Evolutionary conservation across 2,329 filamentous ascomycete species (phyloP).

Genomic region (Ophiosphaerella narmari): DNA sequence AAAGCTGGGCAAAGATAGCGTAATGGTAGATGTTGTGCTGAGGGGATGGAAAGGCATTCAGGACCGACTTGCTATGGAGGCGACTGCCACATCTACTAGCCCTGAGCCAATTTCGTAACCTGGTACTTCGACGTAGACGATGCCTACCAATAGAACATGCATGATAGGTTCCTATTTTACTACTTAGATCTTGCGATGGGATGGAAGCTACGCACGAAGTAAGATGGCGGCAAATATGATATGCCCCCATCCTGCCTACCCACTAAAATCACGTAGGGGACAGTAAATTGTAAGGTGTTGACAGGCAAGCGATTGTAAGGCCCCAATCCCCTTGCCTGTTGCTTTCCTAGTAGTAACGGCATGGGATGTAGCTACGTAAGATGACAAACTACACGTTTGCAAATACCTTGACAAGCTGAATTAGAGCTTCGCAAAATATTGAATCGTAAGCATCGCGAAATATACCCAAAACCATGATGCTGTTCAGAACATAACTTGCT

Average conservation of each 20-base stretch:
- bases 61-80: conserved; percentile 38
- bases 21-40: conserved; percentile 53
- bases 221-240: not conserved
- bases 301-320: too few species aligned
- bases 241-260: not conserved
- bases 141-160: too few species aligned
- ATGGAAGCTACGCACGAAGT: conserved; percentile 7
- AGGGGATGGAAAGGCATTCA: conserved; percentile 53
- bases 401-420: not conserved
- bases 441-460: too few species aligned
- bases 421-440: too few species aligned
- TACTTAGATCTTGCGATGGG: conserved; percentile 8
- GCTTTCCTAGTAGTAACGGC: not conserved
- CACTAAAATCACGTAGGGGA: conserved; percentile 6
- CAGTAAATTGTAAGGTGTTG: not conserved
- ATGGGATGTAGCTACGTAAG: not conserved
- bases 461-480: too few species aligned
- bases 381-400: not conserved
- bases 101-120: conserved; percentile 17
- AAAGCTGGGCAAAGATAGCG: conserved; percentile 44
- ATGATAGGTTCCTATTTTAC: not conserved
- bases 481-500: too few species aligned
- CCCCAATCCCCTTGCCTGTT: too few species aligned
- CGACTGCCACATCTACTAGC: conserved; percentile 23
- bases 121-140: not conserved